A percentile compares a stretch with the other conserved stretches of the same genome.
These are phyloP conservation scores for Tricholoma hemisulphureum DNA, from an alignment of 768 basidiomycete genomes.

Conservation along the genomic window DNA sequence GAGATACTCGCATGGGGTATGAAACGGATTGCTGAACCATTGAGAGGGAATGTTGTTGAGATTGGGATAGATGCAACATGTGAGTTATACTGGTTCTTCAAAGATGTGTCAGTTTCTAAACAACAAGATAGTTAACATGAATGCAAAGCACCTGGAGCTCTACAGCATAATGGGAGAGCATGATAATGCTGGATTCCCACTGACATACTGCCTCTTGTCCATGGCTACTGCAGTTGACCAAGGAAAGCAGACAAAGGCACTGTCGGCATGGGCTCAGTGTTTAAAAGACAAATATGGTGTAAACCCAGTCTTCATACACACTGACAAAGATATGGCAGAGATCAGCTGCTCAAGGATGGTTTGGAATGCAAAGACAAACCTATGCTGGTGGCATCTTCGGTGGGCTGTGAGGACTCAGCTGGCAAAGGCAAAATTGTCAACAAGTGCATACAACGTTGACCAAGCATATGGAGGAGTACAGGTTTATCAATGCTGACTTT, in stretches of 20 bases:
- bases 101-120: background rate
- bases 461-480: background rate
- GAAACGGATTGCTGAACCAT: background rate
- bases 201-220: background rate
- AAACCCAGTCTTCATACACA: background rate
- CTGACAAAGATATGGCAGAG: background rate
- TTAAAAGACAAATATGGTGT: background rate
- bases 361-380: background rate
- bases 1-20: conserved; percentile 23
- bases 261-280: background rate
- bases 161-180: background rate
- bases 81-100: background rate
- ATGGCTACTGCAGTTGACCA: background rate
- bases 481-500: background rate
- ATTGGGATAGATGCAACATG: conserved; percentile 2
- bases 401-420: background rate
- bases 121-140: background rate
- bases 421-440: background rate
- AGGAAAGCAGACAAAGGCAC: background rate
- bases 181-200: background rate
- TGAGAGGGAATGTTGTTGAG: background rate
- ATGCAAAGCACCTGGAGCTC: background rate
- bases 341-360: background rate
- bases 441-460: background rate
- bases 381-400: background rate